Base-by-base conservation (phyloP, 352 stramenopile species). In the Plasmopara muralis region DNA sequence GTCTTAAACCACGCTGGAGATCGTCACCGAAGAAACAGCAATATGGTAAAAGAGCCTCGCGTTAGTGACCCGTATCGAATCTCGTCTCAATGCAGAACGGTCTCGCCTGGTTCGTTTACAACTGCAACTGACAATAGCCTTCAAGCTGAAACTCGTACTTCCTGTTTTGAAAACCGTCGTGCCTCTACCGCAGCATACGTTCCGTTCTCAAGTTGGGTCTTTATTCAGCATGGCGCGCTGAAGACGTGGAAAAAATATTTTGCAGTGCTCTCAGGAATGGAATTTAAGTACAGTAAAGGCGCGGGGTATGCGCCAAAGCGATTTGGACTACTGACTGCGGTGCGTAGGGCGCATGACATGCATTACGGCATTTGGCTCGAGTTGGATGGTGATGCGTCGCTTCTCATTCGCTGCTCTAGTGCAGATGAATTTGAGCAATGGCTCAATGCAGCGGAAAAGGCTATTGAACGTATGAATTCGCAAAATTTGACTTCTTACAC, bases 261-360 rank as follows among this genome's bases (percentile, higher is more conserved):
- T 44, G 81, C 77, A 0, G 74, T 85, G 42, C 59, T 89, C 2
- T 86, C 81, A 0, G 81, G 81, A 0, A 53, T 77, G 4, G 78
- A 92, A 37, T 89, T 92, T 45, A 82, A 83, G 54, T 89, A 83
- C 72, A 81, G 72, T 52, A 73, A 79, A 25, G 77, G 71, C 1
- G 64, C 65, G 0, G 81, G 81, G 0, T 74, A 85, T n/a, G 55
- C 74, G 9, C 79, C 78, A 0, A 86, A 86, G 34, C 74, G 75
- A 6, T 89, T 87, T 39, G 78, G 73, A 20, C 63, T 79, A n/a
- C 20, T 92, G 39, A 62, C 72, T 52, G 60, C 65, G 0, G 62
- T 77, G 4, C 55, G 71, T 4, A 55, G 47, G 4, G 79, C 77
- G 71, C 64, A 75, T 13, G 70, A 64, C 28, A 57, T 80, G 54